A percentile compares a stretch with the other conserved stretches of the same genome.
Evolutionary conservation across 2,329 filamentous ascomycete species (phyloP).

Genomic region (Phaeosphaeriaceae sp.): DNA sequence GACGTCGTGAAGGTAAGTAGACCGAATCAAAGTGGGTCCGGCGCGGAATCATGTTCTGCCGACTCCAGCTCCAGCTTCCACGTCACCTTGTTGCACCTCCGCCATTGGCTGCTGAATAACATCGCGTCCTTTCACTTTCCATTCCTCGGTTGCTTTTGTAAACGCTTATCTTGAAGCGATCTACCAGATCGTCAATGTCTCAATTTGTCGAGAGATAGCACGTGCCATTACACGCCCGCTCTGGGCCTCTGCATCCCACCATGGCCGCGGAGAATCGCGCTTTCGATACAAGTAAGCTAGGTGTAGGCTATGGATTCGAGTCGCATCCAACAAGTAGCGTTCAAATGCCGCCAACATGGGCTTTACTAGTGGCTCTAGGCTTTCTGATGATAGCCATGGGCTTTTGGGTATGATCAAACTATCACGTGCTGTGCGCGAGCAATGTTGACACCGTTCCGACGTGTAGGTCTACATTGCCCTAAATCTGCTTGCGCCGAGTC

Average conservation of each 20-base stretch:
- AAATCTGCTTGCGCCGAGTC: constrained; percentile 79
- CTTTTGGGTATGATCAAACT: constrained; percentile 36
- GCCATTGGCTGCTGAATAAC: constrained; percentile 32
- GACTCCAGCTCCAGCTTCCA: constrained; percentile 36
- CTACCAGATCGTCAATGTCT: constrained; percentile 26
- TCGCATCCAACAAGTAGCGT: constrained; percentile 27
- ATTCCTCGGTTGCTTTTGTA: constrained; percentile 1
- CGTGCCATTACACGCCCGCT: constrained; percentile 17
- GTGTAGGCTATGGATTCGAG: constrained; percentile 37
- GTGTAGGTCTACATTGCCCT: constrained; percentile 71
- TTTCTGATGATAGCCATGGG: constrained; percentile 32
- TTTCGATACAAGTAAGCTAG: constrained; percentile 32
- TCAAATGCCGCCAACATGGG: constrained; percentile 45
- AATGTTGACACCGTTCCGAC: constrained; percentile 4
- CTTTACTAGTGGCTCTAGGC: constrained; percentile 32
- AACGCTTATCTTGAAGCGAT: background rate
- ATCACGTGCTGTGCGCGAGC: background rate
- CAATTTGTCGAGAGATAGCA: constrained; percentile 24
- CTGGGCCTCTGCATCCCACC: constrained; percentile 11
- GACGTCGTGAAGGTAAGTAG: background rate
- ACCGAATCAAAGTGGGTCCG: background rate
- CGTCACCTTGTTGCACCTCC: constrained; percentile 48
- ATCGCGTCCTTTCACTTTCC: constrained; percentile 10
- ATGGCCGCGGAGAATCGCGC: constrained; percentile 32
- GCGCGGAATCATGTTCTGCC: constrained; percentile 5